These are phyloP conservation scores for Cercophora newfieldiana DNA, from an alignment of 495 filamentous ascomycete species.

Conservation along the genomic window DNA sequence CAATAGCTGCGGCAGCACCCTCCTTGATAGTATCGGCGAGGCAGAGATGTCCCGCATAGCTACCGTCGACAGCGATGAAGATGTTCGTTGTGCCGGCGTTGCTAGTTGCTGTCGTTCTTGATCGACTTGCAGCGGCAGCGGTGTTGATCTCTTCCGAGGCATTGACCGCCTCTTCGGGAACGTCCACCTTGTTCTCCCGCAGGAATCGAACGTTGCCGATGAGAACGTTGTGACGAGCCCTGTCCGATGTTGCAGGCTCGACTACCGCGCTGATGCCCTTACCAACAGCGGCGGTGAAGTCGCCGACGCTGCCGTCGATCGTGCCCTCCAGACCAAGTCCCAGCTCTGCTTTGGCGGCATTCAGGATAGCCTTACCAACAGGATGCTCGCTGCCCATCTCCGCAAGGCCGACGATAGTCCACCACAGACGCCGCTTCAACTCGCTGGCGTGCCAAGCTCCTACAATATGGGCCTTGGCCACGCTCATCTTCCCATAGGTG, in stretches of 20 bases:
- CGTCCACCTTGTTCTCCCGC: conserved; percentile 60
- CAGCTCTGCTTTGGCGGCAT: conserved; percentile 70
- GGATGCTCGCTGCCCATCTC: conserved; percentile 96
- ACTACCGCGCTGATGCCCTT: conserved; percentile 82
- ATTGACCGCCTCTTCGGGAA: conserved; percentile 62
- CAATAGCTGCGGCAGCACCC: conserved; percentile 76
- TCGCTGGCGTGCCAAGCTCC: conserved; percentile 68
- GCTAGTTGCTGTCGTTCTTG: conserved; percentile 34
- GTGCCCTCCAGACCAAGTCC: conserved; percentile 69
- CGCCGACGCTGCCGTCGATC: conserved; percentile 77
- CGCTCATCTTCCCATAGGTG: conserved; percentile 92
- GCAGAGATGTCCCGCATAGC: conserved; percentile 76
- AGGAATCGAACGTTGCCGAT: conserved; percentile 83
- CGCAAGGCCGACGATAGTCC: conserved; percentile 87
- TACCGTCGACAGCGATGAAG: conserved; percentile 81
- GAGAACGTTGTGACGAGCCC: conserved; percentile 71
- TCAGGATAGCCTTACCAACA: conserved; percentile 80
- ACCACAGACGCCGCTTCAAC: conserved; percentile 79
- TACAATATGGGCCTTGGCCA: conserved; percentile 66
- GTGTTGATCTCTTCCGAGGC: conserved; percentile 57
- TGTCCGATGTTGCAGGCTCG: conserved; percentile 69
- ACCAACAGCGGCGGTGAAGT: conserved; percentile 82
- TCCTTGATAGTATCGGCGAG: conserved; percentile 90
- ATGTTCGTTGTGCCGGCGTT: conserved; percentile 79
- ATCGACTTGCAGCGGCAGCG: conserved; percentile 35